Evolutionary conservation across 768 basidiomycete genomes (phyloP), one percentile per base, ranked within the genome.

Genomic region (Auricularia cornea): DNA sequence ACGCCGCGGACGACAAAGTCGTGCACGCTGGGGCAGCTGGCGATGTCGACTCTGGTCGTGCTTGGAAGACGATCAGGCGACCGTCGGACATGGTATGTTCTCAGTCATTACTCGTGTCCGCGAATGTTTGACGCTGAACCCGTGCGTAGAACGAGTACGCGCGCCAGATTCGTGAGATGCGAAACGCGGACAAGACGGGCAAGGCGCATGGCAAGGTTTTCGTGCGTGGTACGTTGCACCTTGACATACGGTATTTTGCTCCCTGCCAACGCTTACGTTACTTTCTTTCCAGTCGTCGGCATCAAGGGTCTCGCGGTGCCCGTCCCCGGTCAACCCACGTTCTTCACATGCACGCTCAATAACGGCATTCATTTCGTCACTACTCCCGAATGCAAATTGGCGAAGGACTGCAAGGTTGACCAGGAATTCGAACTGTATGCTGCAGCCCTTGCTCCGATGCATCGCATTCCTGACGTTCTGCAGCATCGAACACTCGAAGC

Each of bases 281-380:
- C n/a, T n/a, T 18, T 5, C 20, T 48, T 6, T 48, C 11, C 68
- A 96, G 95, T 98, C 28, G 72, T 92, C 35, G 86, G 87, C 38
- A 80, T 94, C 63, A 89, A 83, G 68, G 83, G 81, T 57, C 78
- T 97, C 40, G 79, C 83, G 62, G 76, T 97, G 33, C 94, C 95
- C 1, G 67, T 98, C 32, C 95, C 94, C 0, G 76, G 77, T n/a
- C 81, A 91, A 66, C 75, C 83, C 0, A 94, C 94, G 0, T 81
- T 78, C 30, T 77, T 97, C 64, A 88, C 87, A 11, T 92, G 92
- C 72, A 93, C 92, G 0, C 80, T 98, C 65, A 97, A 98, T 75
- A 98, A 98, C 69, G 95, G 94, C 8, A 95, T 98, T 59, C 94
- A 97, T 73, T 94, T 89, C 66, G 95, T 98, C 38, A 92, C 90